Evolutionary conservation across 1,139 yeast genomes (phyloP), one percentile per base, ranked within the genome.

Genomic region (Lodderomyces margitis): DNA sequence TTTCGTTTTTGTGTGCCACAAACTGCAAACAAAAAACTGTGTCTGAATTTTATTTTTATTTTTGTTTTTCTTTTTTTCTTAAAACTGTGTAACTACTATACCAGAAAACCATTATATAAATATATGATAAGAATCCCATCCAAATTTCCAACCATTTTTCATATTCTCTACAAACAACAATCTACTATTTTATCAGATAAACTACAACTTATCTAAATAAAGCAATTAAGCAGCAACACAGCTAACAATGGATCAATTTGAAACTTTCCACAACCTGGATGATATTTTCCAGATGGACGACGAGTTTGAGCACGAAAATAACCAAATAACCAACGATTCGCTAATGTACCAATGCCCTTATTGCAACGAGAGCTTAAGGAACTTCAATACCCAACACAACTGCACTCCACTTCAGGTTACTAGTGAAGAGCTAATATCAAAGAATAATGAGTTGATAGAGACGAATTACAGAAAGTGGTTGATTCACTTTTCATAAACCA

Each of bases 401-500:
- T 28, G 32, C 32, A 28, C 14, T 19, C 14, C 32, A 28, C 5
- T 28, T 9, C 32, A 19, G n/a, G n/a, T n/a, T n/a, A n/a, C n/a
- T n/a, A n/a, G n/a, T n/a, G n/a, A n/a, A 7, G 32, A 28, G 15
- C 32, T 42, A 20, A 49, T 48, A 24, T 43, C 44, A 16, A 46
- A 46, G 20, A 54, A 50, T 36, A 54, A 55, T 40, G 48, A 55
- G 27, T 50, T 53, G 40, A 54, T 58, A 23, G 56, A 56, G 44
- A 48, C 53, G 1, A 62, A 62, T 42, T 62, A 62, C 46, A 52
- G 60, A 41, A 61, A 61, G 47, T 62, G 66, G 66, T 51, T 61
- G 38, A 47, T 56, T 8, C 50, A 51, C 21, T 47, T 55, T 19
- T 42, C 57, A 20, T 32, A 32, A 12, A n/a, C n/a, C n/a, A n/a